Conservation (phyloP, 345 rosid species). For the Clarkia xantiana region DNA sequence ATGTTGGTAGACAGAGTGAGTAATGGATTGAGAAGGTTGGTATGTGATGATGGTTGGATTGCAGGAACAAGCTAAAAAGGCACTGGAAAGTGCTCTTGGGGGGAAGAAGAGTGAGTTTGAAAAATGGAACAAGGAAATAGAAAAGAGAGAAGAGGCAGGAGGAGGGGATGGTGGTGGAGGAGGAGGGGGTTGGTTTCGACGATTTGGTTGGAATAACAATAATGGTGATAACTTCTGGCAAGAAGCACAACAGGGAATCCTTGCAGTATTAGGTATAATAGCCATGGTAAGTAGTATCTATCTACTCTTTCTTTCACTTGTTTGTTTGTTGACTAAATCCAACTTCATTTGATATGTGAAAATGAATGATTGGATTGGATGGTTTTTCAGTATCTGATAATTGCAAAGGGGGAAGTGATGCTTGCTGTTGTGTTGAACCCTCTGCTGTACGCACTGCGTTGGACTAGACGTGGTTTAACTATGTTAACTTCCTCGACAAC, state of each 20-base stretch:
- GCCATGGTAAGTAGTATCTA: slow-evolving; percentile 40
- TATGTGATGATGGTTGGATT: slow-evolving; percentile 7
- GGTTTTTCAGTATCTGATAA: slow-evolving; percentile 41
- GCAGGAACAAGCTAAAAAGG: slow-evolving; percentile 81
- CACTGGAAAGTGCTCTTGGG: slow-evolving; percentile 80
- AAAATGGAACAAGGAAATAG: slow-evolving; percentile 75
- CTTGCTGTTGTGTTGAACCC: slow-evolving; percentile 69
- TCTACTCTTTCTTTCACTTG: too few species aligned
- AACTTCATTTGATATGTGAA: neutral
- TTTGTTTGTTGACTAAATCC: too few species aligned
- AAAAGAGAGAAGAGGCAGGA: slow-evolving; percentile 70
- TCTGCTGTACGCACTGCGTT: slow-evolving; percentile 50
- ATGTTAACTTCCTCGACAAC: slow-evolving; percentile 26
- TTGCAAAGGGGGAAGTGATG: slow-evolving; percentile 60
- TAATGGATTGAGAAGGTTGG: neutral
- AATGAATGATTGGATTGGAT: neutral
- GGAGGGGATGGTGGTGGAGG: slow-evolving; percentile 49
- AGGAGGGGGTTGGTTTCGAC: slow-evolving; percentile 79
- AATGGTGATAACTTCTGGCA: slow-evolving; percentile 63
- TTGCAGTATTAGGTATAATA: slow-evolving; percentile 50
- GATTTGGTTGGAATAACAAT: slow-evolving; percentile 56
- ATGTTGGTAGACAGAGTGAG: neutral
- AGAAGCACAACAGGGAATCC: slow-evolving; percentile 51
- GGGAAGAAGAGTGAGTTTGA: slow-evolving; percentile 78
- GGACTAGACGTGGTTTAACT: slow-evolving; percentile 43